Evolutionary conservation across 2,329 filamentous ascomycete species (phyloP).

Genomic region (Aspergillus tamarii): DNA sequence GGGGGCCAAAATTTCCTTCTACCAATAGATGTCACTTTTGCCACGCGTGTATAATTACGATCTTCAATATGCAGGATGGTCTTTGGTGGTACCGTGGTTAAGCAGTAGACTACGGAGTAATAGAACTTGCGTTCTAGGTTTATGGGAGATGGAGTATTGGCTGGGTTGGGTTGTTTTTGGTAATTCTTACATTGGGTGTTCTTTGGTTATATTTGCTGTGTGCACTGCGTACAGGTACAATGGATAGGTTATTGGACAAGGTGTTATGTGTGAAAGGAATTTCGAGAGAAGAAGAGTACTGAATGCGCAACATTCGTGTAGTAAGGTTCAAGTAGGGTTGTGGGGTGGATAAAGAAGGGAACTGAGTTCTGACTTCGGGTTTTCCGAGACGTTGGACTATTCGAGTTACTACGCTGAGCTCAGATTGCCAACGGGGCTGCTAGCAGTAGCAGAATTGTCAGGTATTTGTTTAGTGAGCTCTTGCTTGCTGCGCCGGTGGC

Average conservation of each 20-base stretch:
- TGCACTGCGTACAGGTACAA: neutral
- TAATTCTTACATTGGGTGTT: neutral
- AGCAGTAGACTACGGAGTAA: neutral
- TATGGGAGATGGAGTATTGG: no score
- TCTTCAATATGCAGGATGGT: neutral
- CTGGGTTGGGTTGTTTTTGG: neutral
- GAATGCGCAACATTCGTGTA: neutral
- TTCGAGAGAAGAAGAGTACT: neutral
- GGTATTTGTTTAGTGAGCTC: neutral
- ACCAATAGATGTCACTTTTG: neutral
- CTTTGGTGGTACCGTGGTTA: neutral
- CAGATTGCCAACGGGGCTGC: neutral
- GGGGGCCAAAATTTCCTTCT: neutral
- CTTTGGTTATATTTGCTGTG: neutral
- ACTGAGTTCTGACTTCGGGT: neutral
- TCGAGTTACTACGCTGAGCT: neutral
- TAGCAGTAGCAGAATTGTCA: neutral
- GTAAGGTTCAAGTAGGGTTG: no score
- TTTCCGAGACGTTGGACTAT: neutral
- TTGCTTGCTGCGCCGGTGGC: neutral
- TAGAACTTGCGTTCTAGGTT: neutral
- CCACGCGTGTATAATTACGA: neutral
- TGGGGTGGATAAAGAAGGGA: neutral
- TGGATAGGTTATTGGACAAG: rapidly evolving
- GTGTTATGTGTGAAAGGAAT: neutral